Base-by-base conservation (phyloP, 202 grass and related monocot species). In the Carex sylvatica region DNA sequence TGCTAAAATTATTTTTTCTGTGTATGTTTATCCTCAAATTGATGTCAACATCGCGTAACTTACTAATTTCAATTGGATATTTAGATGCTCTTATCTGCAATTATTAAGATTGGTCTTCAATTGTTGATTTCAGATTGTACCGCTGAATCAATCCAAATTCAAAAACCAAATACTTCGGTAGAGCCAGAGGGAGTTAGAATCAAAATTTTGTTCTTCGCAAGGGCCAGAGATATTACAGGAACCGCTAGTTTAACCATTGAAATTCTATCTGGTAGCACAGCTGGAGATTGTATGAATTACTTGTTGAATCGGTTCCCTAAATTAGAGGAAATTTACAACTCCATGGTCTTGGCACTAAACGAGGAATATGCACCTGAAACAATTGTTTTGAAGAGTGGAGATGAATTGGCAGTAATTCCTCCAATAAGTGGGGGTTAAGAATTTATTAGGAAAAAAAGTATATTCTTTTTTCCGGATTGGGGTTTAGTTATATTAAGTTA, bases 321-420 rank as follows among this genome's bases (percentile, higher is more conserved):
- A 82, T 87, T 99, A 60, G 89, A 89, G 74, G 91, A 99, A 84
- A 93, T 99, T 72, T 85, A 86, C 18, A 70, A 83, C 68, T 99
- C 93, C 63, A 88, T 92, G 91, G 89, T 96, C 52, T 69, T 96
- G 76, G 91, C 96, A 74, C 73, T 99, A 61, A 96, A 93, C 65
- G 96, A 96, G 79, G 93, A 96, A 30, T 96, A 96, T 86, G 78
- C 89, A 53, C 78, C 88, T 4, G 91, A 95, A 58, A 90, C 85
- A 3, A 70, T 88, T 24, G 4, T 87, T 28, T 87, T 99, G 58
- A 86, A 67, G 8, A 79, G 85, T 54, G 89, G 88, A 14, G 91
- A 99, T 89, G 93, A 96, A 68, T 83, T 99, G 53, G 91, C 92
- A 38, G 84, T 96, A 61, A 99, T 99, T 86, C 96, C 91, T 52